Evolutionary conservation across 768 basidiomycete species (phyloP).

Genomic region (Tylopilus intermedius): DNA sequence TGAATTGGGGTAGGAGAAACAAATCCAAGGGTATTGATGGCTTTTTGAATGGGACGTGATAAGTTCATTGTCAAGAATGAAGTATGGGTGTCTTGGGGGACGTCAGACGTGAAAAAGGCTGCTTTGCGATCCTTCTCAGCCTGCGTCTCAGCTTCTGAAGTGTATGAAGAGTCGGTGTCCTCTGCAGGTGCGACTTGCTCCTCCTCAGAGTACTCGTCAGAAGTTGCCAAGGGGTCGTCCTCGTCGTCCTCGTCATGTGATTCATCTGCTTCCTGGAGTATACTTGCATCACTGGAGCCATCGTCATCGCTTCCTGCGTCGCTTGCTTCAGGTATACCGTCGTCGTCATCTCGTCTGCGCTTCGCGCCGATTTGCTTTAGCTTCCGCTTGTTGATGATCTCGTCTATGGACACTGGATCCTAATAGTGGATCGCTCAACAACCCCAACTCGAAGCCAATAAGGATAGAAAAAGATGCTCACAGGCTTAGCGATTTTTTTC

Average conservation of each 20-base stretch:
- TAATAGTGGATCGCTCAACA: conserved; percentile 25
- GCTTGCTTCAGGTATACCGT: conserved; percentile 36
- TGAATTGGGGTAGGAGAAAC: conserved; percentile 92
- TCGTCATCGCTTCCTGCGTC: conserved; percentile 24
- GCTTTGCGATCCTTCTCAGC: conserved; percentile 68
- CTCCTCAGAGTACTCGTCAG: conserved; percentile 29
- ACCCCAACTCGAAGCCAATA: not conserved
- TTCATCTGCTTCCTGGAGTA: conserved; percentile 22
- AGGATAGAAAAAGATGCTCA: conserved; percentile 31
- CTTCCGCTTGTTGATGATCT: conserved; percentile 78
- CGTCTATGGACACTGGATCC: conserved; percentile 84
- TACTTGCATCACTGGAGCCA: conserved; percentile 1
- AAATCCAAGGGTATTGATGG: conserved; percentile 78
- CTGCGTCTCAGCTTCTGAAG: conserved; percentile 57
- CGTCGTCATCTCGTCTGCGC: conserved; percentile 49
- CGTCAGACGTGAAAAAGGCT: conserved; percentile 77
- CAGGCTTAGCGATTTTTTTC: conserved; percentile 58
- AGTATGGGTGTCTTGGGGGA: conserved; percentile 49
- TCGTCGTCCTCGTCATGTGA: conserved; percentile 30
- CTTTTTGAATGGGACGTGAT: conserved; percentile 89
- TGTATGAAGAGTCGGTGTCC: conserved; percentile 48
- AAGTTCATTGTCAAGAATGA: conserved; percentile 94
- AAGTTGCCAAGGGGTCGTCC: conserved; percentile 29
- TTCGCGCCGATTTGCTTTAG: conserved; percentile 44
- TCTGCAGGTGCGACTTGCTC: conserved; percentile 29